Percentiles rank a stretch among this genome's conserved stretches.
phyloP scores from a whole-genome alignment of 2,329 filamentous ascomycete genomes.

The Pseudopyrenochaeta lycopersici region DNA sequence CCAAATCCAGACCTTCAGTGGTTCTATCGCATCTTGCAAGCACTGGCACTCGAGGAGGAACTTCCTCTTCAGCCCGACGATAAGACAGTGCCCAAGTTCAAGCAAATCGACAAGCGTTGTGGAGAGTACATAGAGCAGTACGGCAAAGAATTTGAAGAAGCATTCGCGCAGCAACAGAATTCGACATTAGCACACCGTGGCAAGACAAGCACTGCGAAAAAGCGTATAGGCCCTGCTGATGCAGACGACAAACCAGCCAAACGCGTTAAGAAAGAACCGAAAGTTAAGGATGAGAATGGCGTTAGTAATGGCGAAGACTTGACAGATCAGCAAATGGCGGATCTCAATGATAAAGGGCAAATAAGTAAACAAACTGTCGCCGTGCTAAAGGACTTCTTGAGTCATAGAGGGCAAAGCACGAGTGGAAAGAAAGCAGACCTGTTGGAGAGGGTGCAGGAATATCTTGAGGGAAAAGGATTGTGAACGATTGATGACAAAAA shows the following conservation, averaged over 20 bases:
- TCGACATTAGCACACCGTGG: constrained; percentile 54
- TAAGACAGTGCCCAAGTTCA: constrained; percentile 83
- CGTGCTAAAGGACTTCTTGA: constrained; percentile 43
- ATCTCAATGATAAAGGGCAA: constrained; percentile 53
- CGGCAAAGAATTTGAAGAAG: constrained; percentile 72
- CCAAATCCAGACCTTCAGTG: constrained; percentile 94
- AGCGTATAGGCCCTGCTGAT: constrained; percentile 49
- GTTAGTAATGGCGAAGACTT: constrained; percentile 36
- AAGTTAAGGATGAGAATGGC: constrained; percentile 29
- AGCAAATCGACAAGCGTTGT: constrained; percentile 85
- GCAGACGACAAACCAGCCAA: constrained; percentile 34
- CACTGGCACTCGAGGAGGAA: constrained; percentile 90
- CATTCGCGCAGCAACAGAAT: constrained; percentile 55
- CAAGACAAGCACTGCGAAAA: constrained; percentile 47
- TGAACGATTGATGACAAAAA: constrained; percentile 1
- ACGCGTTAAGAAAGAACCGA: constrained; percentile 38
- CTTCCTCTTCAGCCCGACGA: constrained; percentile 78
- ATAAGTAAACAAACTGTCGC: constrained; percentile 53
- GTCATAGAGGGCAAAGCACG: constrained; percentile 29
- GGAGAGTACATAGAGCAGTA: constrained; percentile 82
- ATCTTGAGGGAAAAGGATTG: constrained; percentile 45
- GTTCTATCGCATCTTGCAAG: constrained; percentile 95
- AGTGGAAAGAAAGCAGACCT: constrained; percentile 50
- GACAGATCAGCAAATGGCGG: constrained; percentile 56
- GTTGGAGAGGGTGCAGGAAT: constrained; percentile 45